Percentiles rank a stretch among this genome's conserved stretches.
Evolutionary conservation across 495 filamentous ascomycete genomes (phyloP).

Genomic region (Opeltia flavorubescens): DNA sequence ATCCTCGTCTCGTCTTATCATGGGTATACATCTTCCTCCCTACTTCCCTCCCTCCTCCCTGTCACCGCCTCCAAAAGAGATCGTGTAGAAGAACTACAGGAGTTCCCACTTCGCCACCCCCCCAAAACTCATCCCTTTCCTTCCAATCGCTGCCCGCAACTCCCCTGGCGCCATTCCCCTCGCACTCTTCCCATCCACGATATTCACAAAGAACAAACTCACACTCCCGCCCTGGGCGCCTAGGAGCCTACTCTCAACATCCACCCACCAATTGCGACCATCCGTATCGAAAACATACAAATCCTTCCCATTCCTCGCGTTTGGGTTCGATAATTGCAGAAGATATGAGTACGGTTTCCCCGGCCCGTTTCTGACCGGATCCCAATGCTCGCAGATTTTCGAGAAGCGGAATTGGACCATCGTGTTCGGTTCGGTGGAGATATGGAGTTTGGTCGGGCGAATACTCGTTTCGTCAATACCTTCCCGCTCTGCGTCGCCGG

Average conservation of each 20-base stretch:
- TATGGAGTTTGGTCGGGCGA: conserved; percentile 39
- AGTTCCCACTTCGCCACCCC: conserved; percentile 59
- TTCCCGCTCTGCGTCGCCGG: conserved; percentile 37
- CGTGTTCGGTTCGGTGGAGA: conserved; percentile 33
- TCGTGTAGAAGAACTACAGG: no score
- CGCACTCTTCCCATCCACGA: conserved; percentile 46
- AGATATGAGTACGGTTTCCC: conserved; percentile 51
- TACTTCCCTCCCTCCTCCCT: no score
- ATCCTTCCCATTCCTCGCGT: conserved; percentile 47
- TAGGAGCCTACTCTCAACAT: conserved; percentile 49
- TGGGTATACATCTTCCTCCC: no score
- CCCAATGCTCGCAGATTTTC: conserved; percentile 69
- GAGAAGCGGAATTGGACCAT: conserved; percentile 55
- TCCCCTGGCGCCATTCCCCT: conserved; percentile 55
- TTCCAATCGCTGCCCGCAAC: conserved; percentile 45
- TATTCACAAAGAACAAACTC: conserved; percentile 45
- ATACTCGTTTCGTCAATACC: conserved; percentile 50
- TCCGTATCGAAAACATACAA: conserved; percentile 52
- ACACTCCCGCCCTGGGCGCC: conserved; percentile 57
- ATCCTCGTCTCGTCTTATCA: no score
- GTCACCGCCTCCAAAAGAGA: no score
- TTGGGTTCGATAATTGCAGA: conserved; percentile 47
- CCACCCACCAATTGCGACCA: conserved; percentile 60
- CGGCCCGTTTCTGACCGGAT: conserved; percentile 44
- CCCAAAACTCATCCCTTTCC: conserved; percentile 44